These are phyloP conservation scores for Podila clonocystis DNA, from an alignment of 192 early-diverging fungal genomes.

Conservation along the genomic window DNA sequence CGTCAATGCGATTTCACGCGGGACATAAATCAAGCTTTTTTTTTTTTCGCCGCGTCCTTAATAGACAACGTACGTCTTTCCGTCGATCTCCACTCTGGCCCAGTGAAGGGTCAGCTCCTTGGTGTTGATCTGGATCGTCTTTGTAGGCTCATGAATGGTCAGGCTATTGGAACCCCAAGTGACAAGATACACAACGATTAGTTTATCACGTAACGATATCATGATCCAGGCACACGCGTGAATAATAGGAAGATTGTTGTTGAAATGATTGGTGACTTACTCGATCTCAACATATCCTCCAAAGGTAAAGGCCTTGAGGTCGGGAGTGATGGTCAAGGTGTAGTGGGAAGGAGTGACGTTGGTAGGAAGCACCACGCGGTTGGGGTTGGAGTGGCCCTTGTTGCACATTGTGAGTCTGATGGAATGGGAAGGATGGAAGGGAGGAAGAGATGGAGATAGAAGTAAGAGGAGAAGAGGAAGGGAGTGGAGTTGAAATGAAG, in stretches of 20 bases:
- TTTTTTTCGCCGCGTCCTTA: not conserved
- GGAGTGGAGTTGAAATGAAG: not conserved
- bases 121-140: constrained; percentile 49
- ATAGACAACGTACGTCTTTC: constrained; percentile 19
- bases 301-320: constrained; percentile 78
- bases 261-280: constrained; percentile 46
- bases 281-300: constrained; percentile 74
- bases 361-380: constrained; percentile 78
- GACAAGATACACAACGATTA: too few species aligned
- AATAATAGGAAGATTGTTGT: not conserved
- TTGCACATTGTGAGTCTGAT: not conserved
- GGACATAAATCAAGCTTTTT: not conserved
- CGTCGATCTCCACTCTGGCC: constrained; percentile 38
- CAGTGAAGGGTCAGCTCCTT: constrained; percentile 37
- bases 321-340: constrained; percentile 73
- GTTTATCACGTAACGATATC: too few species aligned
- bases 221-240: too few species aligned
- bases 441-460: not conserved
- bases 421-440: not conserved
- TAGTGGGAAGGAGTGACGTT: constrained; percentile 83
- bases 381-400: constrained; percentile 3
- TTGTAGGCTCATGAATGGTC: constrained; percentile 28
- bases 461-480: not conserved
- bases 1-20: not conserved
- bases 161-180: not conserved